Conservation (phyloP, 352 stramenopile genomes). For the Phytophthora vignae region DNA sequence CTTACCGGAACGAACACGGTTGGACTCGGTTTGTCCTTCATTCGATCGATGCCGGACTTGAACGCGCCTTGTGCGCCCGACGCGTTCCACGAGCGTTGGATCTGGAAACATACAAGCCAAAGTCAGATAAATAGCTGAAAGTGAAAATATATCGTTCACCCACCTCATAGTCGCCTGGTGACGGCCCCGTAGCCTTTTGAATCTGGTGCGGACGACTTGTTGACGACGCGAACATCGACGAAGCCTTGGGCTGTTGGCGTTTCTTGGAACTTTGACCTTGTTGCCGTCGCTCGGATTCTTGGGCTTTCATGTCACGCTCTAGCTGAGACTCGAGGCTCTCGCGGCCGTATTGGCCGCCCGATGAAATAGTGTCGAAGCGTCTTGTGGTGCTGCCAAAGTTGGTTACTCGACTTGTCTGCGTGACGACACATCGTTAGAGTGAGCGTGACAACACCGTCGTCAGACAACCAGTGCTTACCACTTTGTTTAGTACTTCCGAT, state of each 20-base stretch:
- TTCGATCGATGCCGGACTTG: conserved; percentile 69
- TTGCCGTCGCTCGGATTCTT: conserved; percentile 26
- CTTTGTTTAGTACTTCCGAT: conserved; percentile 73
- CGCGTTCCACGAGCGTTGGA: conserved; percentile 70
- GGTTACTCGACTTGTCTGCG: conserved; percentile 67
- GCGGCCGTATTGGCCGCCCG: conserved; percentile 11
- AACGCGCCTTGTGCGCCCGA: conserved; percentile 69
- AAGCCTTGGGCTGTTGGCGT: conserved; percentile 51
- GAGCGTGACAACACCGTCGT: background rate
- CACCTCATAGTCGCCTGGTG: conserved; percentile 81
- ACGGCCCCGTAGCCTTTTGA: conserved; percentile 46
- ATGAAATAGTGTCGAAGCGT: conserved; percentile 68
- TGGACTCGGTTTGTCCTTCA: conserved; percentile 46
- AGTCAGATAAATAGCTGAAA: too few relatives aligned
- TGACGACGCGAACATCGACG: conserved; percentile 73
- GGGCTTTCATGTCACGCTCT: conserved; percentile 63
- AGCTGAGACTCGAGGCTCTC: conserved; percentile 62
- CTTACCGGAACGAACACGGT: conserved; percentile 57
- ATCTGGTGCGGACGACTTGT: conserved; percentile 60
- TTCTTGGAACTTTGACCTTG: conserved; percentile 24
- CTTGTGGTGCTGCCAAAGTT: conserved; percentile 83
- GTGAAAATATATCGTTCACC: too few relatives aligned
- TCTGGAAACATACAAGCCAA: conserved; percentile 32
- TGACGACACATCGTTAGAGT: background rate
- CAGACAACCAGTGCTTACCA: conserved; percentile 39